phyloP scores from a whole-genome alignment of 805 yeast species.

The Dipodascus geniculatus region DNA sequence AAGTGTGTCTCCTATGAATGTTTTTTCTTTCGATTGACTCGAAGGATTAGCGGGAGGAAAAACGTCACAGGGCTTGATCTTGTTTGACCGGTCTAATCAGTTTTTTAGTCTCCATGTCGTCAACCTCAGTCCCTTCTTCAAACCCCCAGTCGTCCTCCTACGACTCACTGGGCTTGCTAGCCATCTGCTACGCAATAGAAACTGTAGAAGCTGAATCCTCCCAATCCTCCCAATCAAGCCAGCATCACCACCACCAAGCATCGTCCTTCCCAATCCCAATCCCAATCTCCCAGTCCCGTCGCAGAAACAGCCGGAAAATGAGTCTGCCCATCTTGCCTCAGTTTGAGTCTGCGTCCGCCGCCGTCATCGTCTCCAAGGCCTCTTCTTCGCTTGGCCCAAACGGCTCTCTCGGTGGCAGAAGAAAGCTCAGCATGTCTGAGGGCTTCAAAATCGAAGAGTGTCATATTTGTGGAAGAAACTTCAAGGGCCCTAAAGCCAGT shows the following conservation, averaged over 20 bases:
- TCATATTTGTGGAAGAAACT: conserved; percentile 31
- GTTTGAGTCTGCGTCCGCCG: neutral
- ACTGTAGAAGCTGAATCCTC: conserved; percentile 3
- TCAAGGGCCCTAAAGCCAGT: conserved; percentile 36
- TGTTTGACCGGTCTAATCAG: neutral
- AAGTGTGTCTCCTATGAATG: neutral
- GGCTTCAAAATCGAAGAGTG: conserved; percentile 26
- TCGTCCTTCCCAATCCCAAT: neutral
- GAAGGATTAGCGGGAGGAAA: too few species aligned
- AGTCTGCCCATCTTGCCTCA: neutral
- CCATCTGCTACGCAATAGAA: neutral
- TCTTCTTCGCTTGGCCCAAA: neutral
- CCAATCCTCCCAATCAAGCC: neutral
- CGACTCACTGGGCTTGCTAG: neutral
- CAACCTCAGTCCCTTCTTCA: neutral
- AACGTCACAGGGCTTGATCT: too few species aligned
- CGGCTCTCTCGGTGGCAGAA: neutral
- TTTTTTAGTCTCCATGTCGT: neutral
- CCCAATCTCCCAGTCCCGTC: neutral
- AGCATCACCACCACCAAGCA: neutral
- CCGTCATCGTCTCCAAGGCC: neutral
- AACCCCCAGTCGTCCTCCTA: neutral
- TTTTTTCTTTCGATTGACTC: too few species aligned
- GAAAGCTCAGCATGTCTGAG: neutral
- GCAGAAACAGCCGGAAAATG: neutral